These are phyloP conservation scores for Populus pruinosa DNA, from an alignment of 345 rosid species.

Conservation along the genomic window DNA sequence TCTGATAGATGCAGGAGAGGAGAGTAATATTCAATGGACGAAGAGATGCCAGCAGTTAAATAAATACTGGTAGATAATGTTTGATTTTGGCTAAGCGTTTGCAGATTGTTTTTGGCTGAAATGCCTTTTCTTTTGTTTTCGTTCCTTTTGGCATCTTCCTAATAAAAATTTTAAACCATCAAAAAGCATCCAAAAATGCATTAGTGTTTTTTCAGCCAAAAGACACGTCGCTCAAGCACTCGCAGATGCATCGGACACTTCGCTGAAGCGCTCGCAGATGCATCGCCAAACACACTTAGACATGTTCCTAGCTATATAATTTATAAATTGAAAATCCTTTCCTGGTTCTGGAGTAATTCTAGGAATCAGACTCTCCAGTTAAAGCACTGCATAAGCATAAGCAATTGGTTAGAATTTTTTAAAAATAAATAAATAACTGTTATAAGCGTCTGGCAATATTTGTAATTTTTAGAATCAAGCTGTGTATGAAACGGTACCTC, in stretches of 20 bases:
- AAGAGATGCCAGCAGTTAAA: background rate
- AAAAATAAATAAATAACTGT: background rate
- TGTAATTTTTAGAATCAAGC: background rate
- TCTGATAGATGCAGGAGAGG: background rate
- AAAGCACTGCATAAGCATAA: background rate
- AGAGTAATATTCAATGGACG: background rate
- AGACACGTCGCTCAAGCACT: background rate
- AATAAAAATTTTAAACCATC: background rate
- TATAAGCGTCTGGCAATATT: background rate
- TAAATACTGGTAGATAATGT: background rate
- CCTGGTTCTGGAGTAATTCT: background rate
- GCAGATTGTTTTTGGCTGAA: too few relatives aligned
- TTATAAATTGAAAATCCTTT: too few relatives aligned
- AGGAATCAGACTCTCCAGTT: background rate
- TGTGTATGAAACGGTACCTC: background rate
- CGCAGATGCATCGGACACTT: background rate
- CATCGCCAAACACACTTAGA: background rate
- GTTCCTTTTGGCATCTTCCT: background rate
- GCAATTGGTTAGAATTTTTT: background rate
- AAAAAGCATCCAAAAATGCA: background rate
- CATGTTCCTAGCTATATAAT: too few relatives aligned
- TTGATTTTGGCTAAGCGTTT: too few relatives aligned
- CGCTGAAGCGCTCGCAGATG: background rate
- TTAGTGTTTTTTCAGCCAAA: background rate
- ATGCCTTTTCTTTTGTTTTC: background rate